Conservation (phyloP, 495 filamentous ascomycete species). For the Bacidia rubella region DNA sequence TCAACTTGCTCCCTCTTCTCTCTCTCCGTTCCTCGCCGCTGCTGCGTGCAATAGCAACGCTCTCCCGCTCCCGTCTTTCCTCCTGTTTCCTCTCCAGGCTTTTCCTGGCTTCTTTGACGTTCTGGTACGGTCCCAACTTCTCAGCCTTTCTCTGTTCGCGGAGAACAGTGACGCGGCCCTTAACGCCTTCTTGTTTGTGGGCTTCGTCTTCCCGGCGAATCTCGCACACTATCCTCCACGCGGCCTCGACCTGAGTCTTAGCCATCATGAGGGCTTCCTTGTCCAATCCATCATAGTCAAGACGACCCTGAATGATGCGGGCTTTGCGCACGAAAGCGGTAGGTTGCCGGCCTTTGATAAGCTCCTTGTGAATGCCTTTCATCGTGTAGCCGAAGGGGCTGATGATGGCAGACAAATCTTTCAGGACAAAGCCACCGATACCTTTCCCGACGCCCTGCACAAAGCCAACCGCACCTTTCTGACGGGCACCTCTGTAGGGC, state of each 20-base stretch:
- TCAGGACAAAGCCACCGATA: constrained; percentile 57
- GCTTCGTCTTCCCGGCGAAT: constrained; percentile 28
- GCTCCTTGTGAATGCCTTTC: constrained; percentile 41
- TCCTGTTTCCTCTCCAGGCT: constrained; percentile 27
- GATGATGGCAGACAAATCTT: constrained; percentile 48
- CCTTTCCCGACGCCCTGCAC: constrained; percentile 62
- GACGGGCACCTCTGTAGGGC: constrained; percentile 47
- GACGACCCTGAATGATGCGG: constrained; percentile 30
- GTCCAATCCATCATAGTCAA: constrained; percentile 16
- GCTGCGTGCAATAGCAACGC: constrained; percentile 13
- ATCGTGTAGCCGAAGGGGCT: constrained; percentile 52
- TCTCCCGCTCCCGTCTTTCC: constrained; percentile 12
- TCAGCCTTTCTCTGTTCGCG: constrained; percentile 21
- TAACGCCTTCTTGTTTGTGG: constrained; percentile 18
- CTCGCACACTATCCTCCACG: constrained; percentile 31
- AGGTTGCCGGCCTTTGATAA: constrained; percentile 33
- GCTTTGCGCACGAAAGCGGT: constrained; percentile 34
- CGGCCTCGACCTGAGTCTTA: constrained; percentile 20
- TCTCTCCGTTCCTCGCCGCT: constrained; percentile 14
- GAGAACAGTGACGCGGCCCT: constrained; percentile 18
- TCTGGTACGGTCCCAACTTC: constrained; percentile 32
- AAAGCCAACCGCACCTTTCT: constrained; percentile 46
- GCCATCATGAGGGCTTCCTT: constrained; percentile 12
- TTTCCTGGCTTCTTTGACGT: constrained; percentile 8
- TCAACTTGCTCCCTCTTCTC: constrained; percentile 1